Evolutionary conservation across 1,284 basidiomycete genomes (phyloP).

Genomic region (Chalciporus sp.): DNA sequence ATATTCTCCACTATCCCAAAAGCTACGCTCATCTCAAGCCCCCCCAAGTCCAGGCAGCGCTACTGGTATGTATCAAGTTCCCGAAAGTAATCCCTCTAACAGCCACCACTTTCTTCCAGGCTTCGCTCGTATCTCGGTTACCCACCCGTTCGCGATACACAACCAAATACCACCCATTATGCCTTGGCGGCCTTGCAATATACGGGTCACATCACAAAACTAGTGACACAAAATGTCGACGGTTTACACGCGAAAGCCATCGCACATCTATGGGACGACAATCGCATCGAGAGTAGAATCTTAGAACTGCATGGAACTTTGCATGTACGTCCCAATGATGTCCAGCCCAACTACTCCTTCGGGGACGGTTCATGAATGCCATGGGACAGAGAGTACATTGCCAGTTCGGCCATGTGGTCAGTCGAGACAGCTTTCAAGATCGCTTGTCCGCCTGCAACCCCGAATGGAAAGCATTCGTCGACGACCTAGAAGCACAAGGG

Average conservation of each 20-base stretch:
- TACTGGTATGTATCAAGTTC: constrained; percentile 58
- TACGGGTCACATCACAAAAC: constrained; percentile 57
- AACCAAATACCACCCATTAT: constrained; percentile 87
- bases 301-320: constrained; percentile 90
- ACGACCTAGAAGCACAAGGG: constrained; percentile 67
- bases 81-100: not conserved
- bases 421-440: constrained; percentile 75
- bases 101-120: constrained; percentile 42
- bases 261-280: constrained; percentile 39
- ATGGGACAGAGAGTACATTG: constrained; percentile 69
- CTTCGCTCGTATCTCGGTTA: constrained; percentile 86
- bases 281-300: constrained; percentile 49
- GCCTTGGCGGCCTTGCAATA: constrained; percentile 83
- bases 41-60: constrained; percentile 54
- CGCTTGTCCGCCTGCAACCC: constrained; percentile 76
- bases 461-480: constrained; percentile 71
- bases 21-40: constrained; percentile 6
- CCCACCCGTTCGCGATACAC: constrained; percentile 75
- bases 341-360: not conserved
- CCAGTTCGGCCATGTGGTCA: constrained; percentile 64
- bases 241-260: constrained; percentile 84
- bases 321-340: constrained; percentile 53
- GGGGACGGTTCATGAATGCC: constrained; percentile 4
- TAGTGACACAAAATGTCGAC: constrained; percentile 94
- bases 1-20: constrained; percentile 1